These are phyloP conservation scores for Ogataea pini DNA, from an alignment of 805 yeast genomes.

Conservation along the genomic window DNA sequence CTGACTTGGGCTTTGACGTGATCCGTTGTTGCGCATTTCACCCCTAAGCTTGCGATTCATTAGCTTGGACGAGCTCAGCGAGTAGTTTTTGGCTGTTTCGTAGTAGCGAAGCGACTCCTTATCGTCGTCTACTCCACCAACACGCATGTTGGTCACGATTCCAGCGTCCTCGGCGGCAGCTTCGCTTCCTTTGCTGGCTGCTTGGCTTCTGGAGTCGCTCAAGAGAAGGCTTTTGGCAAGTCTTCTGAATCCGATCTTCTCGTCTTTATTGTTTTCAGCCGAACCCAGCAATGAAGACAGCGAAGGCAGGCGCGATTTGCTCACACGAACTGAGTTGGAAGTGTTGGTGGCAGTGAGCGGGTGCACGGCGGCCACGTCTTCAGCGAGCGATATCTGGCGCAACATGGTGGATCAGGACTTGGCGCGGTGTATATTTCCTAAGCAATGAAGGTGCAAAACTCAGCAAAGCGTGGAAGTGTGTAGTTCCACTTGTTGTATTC, in stretches of 20 bases:
- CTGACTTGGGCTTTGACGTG: slow-evolving; percentile 8
- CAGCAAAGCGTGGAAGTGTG: background rate
- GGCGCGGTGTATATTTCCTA: background rate
- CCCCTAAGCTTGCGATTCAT: slow-evolving; percentile 19
- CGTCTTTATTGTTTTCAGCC: slow-evolving; percentile 22
- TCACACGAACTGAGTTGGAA: slow-evolving; percentile 14
- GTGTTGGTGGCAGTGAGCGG: slow-evolving; percentile 15
- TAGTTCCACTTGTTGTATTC: background rate
- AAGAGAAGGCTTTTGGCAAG: slow-evolving; percentile 29
- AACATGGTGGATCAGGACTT: slow-evolving; percentile 10
- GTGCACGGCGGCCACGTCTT: slow-evolving; percentile 18
- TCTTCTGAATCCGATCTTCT: slow-evolving; percentile 27
- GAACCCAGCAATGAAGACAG: slow-evolving; percentile 23
- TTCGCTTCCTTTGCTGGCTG: slow-evolving; percentile 14
- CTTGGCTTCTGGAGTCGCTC: slow-evolving; percentile 14
- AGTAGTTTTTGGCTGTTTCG: slow-evolving; percentile 23
- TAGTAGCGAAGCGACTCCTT: slow-evolving; percentile 20
- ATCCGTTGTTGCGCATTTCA: slow-evolving; percentile 18
- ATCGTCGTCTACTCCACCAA: slow-evolving; percentile 11
- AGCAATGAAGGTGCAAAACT: slow-evolving; percentile 9
- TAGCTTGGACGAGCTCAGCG: slow-evolving; percentile 17
- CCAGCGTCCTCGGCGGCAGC: slow-evolving; percentile 10
- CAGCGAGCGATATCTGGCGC: slow-evolving; percentile 23
- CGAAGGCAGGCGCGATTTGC: slow-evolving; percentile 22
- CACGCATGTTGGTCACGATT: background rate